Evolutionary conservation across 352 stramenopile genomes (phyloP).

Genomic region (Thraustotheca clavata): DNA sequence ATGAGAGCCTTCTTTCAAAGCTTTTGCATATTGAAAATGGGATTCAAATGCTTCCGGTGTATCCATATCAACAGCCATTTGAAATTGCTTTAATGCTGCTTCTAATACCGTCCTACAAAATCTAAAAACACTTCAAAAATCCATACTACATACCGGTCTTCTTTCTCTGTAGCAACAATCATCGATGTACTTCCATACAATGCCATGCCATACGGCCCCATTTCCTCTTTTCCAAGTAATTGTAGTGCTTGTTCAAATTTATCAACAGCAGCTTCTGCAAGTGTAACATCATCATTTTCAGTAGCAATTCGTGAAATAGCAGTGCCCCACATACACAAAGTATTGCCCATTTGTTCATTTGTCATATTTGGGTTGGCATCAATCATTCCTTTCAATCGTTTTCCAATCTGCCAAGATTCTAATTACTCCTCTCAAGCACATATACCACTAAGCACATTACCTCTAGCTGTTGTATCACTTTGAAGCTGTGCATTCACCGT

Average conservation of each 20-base stretch:
- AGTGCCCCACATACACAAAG: conserved; percentile 74
- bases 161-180: conserved; percentile 66
- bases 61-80: conserved; percentile 70
- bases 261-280: conserved; percentile 61
- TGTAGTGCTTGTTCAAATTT: conserved; percentile 57
- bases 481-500: conserved; percentile 52
- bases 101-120: conserved; percentile 35
- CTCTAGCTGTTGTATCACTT: conserved; percentile 26
- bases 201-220: conserved; percentile 67
- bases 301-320: conserved; percentile 60
- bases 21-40: conserved; percentile 66
- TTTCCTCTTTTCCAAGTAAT: conserved; percentile 16
- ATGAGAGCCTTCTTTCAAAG: conserved; percentile 60
- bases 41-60: conserved; percentile 76
- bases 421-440: neutral
- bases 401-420: conserved; percentile 83
- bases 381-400: conserved; percentile 71
- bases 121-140: neutral
- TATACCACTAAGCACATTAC: conserved; percentile 4
- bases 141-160: conserved; percentile 24
- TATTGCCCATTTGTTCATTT: conserved; percentile 49
- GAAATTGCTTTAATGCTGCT: conserved; percentile 31
- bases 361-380: conserved; percentile 45
- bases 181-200: conserved; percentile 70
- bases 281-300: conserved; percentile 62